Percentiles rank a stretch among this genome's conserved stretches.
These are phyloP conservation scores for Phytophthora uliginosa DNA, from an alignment of 352 stramenopile genomes.

Conservation along the genomic window DNA sequence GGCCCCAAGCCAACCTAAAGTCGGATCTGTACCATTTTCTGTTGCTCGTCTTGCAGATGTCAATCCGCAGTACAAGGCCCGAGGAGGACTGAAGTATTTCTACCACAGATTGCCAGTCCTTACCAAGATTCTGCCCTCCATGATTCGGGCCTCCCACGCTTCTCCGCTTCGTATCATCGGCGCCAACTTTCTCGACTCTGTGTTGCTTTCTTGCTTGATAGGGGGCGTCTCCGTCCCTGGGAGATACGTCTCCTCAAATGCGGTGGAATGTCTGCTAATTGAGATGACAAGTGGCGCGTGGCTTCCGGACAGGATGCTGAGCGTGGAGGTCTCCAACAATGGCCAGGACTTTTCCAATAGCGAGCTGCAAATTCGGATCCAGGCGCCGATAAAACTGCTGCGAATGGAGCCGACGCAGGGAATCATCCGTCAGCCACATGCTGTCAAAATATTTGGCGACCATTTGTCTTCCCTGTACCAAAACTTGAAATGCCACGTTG, in stretches of 20 bases:
- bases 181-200: slow-evolving; percentile 52
- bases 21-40: slow-evolving; percentile 26
- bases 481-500: slow-evolving; percentile 50
- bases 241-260: slow-evolving; percentile 36
- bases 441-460: slow-evolving; percentile 38
- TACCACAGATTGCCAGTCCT: slow-evolving; percentile 34
- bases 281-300: slow-evolving; percentile 11
- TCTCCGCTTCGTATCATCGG: slow-evolving; percentile 29
- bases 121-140: slow-evolving; percentile 20
- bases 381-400: slow-evolving; percentile 27
- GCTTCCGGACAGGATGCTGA: slow-evolving; percentile 16
- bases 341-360: slow-evolving; percentile 92
- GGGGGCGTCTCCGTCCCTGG: slow-evolving; percentile 21
- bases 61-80: neutral
- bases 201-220: slow-evolving; percentile 50
- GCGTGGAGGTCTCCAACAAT: slow-evolving; percentile 94
- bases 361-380: slow-evolving; percentile 73
- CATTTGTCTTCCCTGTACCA: slow-evolving; percentile 35
- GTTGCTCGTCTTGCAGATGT: slow-evolving; percentile 23
- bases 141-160: slow-evolving; percentile 20
- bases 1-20: slow-evolving; percentile 22
- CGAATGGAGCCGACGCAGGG: slow-evolving; percentile 33
- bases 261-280: slow-evolving; percentile 43
- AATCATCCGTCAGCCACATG: slow-evolving; percentile 19
- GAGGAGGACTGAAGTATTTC: slow-evolving; percentile 15